phyloP scores from a whole-genome alignment of 495 filamentous ascomycete species.

The Penicillium paxilli region DNA sequence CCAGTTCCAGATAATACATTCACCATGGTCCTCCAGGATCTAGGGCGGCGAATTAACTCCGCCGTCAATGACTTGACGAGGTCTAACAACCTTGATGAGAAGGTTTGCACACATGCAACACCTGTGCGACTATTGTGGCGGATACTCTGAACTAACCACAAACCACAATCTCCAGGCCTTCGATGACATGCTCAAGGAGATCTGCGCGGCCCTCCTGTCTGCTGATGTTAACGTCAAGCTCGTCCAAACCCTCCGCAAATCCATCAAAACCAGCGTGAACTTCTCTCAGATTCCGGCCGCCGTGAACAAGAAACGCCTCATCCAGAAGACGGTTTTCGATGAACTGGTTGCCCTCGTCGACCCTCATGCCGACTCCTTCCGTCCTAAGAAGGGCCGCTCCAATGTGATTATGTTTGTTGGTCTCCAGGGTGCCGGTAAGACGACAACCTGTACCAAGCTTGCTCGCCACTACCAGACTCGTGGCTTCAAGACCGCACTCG shows the following conservation, averaged over 20 bases:
- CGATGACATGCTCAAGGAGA: slow-evolving; percentile 97
- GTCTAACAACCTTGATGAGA: slow-evolving; percentile 91
- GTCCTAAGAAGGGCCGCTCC: slow-evolving; percentile 91
- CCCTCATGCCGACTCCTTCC: slow-evolving; percentile 92
- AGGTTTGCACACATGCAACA: slow-evolving; percentile 54
- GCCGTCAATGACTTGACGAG: slow-evolving; percentile 92
- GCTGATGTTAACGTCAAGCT: slow-evolving; percentile 96
- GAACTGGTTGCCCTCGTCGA: slow-evolving; percentile 94
- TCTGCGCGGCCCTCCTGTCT: slow-evolving; percentile 88
- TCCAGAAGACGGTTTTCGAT: slow-evolving; percentile 98
- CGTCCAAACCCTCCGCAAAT: slow-evolving; percentile 89
- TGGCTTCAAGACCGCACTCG: slow-evolving; percentile 91
- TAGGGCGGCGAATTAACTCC: slow-evolving; percentile 96
- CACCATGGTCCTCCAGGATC: slow-evolving; percentile 96
- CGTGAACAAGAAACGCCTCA: slow-evolving; percentile 96
- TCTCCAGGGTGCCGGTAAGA: slow-evolving; percentile 95
- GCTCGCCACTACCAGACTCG: slow-evolving; percentile 92
- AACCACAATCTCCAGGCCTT: slow-evolving; percentile 65
- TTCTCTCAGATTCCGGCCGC: slow-evolving; percentile 85
- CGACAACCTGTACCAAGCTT: slow-evolving; percentile 96
- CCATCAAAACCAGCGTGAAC: slow-evolving; percentile 86
- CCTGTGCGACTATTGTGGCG: background rate
- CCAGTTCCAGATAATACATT: background rate
- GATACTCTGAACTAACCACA: background rate
- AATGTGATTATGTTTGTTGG: slow-evolving; percentile 99